A percentile compares a stretch with the other conserved stretches of the same genome.
phyloP scores from a whole-genome alignment of 1,284 basidiomycete species.

The Entoloma clypeatum region DNA sequence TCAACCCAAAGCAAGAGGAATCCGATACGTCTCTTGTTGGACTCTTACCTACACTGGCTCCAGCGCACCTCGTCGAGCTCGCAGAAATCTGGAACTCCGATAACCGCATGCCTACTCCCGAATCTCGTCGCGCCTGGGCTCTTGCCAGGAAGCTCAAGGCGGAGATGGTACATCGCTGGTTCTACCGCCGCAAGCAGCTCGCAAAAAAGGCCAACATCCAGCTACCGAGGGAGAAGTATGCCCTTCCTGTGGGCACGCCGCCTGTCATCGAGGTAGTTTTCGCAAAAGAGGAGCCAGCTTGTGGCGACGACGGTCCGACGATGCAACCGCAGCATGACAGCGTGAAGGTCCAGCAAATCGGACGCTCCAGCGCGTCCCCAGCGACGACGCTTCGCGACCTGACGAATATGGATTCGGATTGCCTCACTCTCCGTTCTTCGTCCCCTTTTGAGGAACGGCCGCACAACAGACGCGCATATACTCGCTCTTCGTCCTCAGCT shows the following conservation, averaged over 20 bases:
- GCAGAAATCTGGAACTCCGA: constrained; percentile 31
- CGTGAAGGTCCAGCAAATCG: neutral
- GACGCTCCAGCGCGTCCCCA: constrained; percentile 6
- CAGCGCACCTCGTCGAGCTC: constrained; percentile 31
- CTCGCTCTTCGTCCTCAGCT: constrained; percentile 6
- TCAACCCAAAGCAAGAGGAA: constrained; percentile 7
- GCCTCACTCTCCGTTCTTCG: neutral
- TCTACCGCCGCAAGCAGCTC: constrained; percentile 27
- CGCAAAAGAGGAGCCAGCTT: constrained; percentile 6
- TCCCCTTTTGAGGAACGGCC: too few species aligned
- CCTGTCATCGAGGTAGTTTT: constrained; percentile 20
- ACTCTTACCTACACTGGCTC: constrained; percentile 15
- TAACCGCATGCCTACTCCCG: constrained; percentile 30
- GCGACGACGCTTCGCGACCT: constrained; percentile 2
- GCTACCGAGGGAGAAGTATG: constrained; percentile 31
- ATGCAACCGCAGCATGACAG: constrained; percentile 1
- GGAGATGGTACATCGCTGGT: constrained; percentile 32
- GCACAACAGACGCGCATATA: constrained; percentile 7
- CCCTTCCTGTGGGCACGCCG: constrained; percentile 30
- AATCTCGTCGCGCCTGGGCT: constrained; percentile 35
- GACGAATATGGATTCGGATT: neutral
- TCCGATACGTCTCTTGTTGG: neutral
- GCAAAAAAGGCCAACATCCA: constrained; percentile 24
- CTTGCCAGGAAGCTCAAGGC: constrained; percentile 32
- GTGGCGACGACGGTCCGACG: neutral